These are phyloP conservation scores for Aegilops sharonensis DNA, from an alignment of 176 grass and related monocot genomes.

Conservation along the genomic window DNA sequence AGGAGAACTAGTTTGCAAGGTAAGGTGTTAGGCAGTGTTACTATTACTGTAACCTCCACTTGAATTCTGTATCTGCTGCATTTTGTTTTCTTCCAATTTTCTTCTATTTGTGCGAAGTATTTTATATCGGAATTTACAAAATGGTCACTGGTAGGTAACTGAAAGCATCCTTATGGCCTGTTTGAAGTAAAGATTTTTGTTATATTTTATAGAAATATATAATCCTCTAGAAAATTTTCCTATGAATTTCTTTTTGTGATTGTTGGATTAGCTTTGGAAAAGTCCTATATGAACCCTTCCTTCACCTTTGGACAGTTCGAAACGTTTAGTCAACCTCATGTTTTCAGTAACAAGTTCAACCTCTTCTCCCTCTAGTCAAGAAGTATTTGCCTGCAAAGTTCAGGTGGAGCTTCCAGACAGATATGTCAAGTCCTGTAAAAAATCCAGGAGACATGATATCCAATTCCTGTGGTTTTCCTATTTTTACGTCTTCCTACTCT, in stretches of 20 bases:
- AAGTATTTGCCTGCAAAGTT: background rate
- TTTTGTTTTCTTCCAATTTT: background rate
- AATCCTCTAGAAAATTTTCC: background rate
- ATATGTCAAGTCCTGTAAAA: background rate
- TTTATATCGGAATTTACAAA: background rate
- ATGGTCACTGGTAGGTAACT: background rate
- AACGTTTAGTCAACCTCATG: background rate
- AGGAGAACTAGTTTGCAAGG: constrained; percentile 88
- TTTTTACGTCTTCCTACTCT: background rate
- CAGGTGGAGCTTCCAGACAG: background rate
- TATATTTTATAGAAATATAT: background rate
- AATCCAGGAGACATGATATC: background rate
- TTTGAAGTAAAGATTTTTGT: background rate
- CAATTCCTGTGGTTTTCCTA: background rate
- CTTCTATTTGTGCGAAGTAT: background rate
- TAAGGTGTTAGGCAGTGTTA: constrained; percentile 30
- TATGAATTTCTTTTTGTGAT: background rate
- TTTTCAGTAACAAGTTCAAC: constrained; percentile 1
- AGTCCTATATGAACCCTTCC: background rate
- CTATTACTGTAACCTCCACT: background rate
- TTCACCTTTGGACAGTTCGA: background rate
- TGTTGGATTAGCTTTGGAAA: background rate
- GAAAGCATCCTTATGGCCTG: background rate
- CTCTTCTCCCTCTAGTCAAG: background rate
- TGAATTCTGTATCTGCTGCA: background rate